Conservation (phyloP, 1,139 yeast species). For the Blastobotrys serpentis region DNA sequence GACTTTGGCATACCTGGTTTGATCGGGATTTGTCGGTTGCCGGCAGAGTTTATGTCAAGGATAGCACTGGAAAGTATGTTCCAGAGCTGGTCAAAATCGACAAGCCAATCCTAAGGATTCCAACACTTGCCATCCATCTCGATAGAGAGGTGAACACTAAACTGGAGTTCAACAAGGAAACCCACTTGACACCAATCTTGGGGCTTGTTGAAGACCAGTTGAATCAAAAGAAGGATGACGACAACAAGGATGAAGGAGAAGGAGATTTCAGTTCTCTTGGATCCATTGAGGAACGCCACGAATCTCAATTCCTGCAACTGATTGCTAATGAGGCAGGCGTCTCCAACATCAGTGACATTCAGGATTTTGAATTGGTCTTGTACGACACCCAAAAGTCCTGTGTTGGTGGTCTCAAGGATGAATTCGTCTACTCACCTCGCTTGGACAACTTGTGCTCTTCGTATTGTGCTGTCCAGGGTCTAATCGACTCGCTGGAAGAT, state of each 20-base stretch:
- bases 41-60: slow-evolving; percentile 77
- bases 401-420: slow-evolving; percentile 86
- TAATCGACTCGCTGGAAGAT: slow-evolving; percentile 52
- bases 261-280: slow-evolving; percentile 67
- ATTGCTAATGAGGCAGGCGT: slow-evolving; percentile 65
- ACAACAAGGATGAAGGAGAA: slow-evolving; percentile 39
- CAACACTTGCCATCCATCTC: slow-evolving; percentile 91
- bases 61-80: slow-evolving; percentile 47
- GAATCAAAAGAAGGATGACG: slow-evolving; percentile 30
- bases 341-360: slow-evolving; percentile 51
- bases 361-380: slow-evolving; percentile 87
- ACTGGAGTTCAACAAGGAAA: slow-evolving; percentile 87
- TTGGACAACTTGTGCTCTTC: slow-evolving; percentile 89
- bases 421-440: slow-evolving; percentile 90
- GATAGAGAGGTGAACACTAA: slow-evolving; percentile 73
- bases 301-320: slow-evolving; percentile 61
- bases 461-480: slow-evolving; percentile 70
- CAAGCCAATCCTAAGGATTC: slow-evolving; percentile 84
- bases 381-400: slow-evolving; percentile 81
- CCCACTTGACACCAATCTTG: slow-evolving; percentile 82
- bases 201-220: slow-evolving; percentile 55
- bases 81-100: slow-evolving; percentile 76
- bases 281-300: slow-evolving; percentile 70
- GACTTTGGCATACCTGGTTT: slow-evolving; percentile 79
- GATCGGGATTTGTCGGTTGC: slow-evolving; percentile 92